Percentiles rank a stretch among this genome's conserved stretches.
These are phyloP conservation scores for Akanthomyces lecanii DNA, from an alignment of 2,329 filamentous ascomycete genomes.

Conservation along the genomic window DNA sequence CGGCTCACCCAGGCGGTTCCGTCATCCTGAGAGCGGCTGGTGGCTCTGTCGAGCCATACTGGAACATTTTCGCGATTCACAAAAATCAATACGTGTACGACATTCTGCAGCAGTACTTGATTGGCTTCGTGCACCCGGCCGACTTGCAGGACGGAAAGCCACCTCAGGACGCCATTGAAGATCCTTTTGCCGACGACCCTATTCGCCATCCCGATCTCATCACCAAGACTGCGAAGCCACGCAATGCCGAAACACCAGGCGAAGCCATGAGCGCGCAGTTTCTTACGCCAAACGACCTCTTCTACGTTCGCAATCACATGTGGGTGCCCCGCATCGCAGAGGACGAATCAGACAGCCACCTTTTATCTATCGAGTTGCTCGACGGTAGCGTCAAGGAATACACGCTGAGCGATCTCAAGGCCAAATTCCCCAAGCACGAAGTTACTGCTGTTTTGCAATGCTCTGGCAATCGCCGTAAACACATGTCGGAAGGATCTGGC, in stretches of 20 bases:
- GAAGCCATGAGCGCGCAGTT: slow-evolving; percentile 46
- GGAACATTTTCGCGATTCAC: slow-evolving; percentile 67
- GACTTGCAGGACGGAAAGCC: slow-evolving; percentile 58
- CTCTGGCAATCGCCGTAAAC: slow-evolving; percentile 54
- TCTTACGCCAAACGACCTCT: slow-evolving; percentile 51
- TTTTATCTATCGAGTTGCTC: slow-evolving; percentile 50
- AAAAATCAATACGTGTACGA: slow-evolving; percentile 61
- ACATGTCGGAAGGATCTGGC: slow-evolving; percentile 49
- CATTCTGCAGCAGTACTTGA: slow-evolving; percentile 60
- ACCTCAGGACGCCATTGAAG: slow-evolving; percentile 50
- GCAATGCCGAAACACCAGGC: slow-evolving; percentile 58
- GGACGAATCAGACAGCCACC: slow-evolving; percentile 38
- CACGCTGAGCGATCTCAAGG: slow-evolving; percentile 50
- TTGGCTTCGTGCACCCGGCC: slow-evolving; percentile 55
- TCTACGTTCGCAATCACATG: slow-evolving; percentile 61
- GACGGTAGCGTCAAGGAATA: slow-evolving; percentile 52
- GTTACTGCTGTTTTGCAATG: slow-evolving; percentile 57
- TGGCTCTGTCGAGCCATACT: slow-evolving; percentile 62
- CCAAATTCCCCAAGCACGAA: slow-evolving; percentile 45
- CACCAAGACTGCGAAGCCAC: slow-evolving; percentile 50
- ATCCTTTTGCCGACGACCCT: slow-evolving; percentile 56
- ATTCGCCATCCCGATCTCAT: slow-evolving; percentile 47
- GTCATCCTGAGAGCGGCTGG: slow-evolving; percentile 64
- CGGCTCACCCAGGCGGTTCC: slow-evolving; percentile 62
- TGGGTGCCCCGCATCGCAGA: slow-evolving; percentile 51